Evolutionary conservation across 2,329 filamentous ascomycete species (phyloP).

Genomic region (Fusarium palustre): DNA sequence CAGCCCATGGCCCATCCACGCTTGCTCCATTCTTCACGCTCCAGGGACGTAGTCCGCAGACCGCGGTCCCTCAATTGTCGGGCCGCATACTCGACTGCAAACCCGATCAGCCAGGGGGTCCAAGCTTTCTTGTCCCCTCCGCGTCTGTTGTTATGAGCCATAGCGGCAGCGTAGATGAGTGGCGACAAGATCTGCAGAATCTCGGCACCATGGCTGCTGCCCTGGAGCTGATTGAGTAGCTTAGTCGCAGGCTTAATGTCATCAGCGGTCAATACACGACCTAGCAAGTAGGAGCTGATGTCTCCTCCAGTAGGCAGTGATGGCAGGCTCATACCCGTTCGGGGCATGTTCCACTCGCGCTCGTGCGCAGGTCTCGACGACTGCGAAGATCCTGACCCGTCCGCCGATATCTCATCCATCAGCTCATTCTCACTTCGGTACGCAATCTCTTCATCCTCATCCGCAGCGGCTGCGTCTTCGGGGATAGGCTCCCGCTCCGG

Average conservation of each 20-base stretch:
- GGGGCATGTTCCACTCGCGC: constrained; percentile 89
- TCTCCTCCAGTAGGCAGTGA: constrained; percentile 83
- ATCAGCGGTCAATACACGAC: constrained; percentile 92
- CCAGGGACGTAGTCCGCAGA: constrained; percentile 84
- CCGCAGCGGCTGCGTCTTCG: constrained; percentile 64
- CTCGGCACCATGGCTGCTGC: constrained; percentile 81
- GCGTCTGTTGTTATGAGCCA: constrained; percentile 69
- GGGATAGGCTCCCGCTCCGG: constrained; percentile 87
- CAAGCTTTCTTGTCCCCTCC: constrained; percentile 78
- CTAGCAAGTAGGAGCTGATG: constrained; percentile 87
- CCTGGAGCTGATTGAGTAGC: constrained; percentile 84
- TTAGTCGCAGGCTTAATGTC: constrained; percentile 93
- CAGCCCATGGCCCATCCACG: constrained; percentile 91
- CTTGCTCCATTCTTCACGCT: constrained; percentile 89
- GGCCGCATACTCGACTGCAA: constrained; percentile 87
- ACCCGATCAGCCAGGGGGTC: constrained; percentile 90
- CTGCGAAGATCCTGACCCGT: constrained; percentile 43
- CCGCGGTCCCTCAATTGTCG: constrained; percentile 83
- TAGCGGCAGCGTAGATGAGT: constrained; percentile 84
- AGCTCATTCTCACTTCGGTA: constrained; percentile 56
- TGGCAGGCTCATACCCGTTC: constrained; percentile 87
- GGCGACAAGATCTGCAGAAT: constrained; percentile 92
- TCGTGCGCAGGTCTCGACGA: constrained; percentile 55
- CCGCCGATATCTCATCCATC: constrained; percentile 56
- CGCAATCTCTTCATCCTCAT: constrained; percentile 57